Conservation (phyloP, 306 rosid genomes). For the Cicer cuneatum region DNA sequence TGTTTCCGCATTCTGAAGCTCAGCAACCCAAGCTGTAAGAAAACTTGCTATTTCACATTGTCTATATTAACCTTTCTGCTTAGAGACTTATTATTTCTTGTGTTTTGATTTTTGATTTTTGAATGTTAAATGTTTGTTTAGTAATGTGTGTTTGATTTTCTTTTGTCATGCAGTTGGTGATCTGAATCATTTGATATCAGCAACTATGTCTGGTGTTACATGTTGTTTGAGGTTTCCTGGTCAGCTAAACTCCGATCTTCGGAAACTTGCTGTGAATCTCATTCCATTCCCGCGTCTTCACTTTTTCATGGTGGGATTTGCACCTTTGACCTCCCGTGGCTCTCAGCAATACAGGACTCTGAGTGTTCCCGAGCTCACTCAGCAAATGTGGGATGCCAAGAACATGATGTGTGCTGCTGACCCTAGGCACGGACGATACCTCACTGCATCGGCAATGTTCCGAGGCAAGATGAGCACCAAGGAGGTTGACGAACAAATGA, state of each 20-base stretch:
- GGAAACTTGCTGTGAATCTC: constrained; percentile 31
- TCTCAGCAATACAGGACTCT: constrained; percentile 26
- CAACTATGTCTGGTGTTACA: constrained; percentile 26
- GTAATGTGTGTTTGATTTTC: background rate
- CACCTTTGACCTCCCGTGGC: constrained; percentile 20
- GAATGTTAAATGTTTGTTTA: background rate
- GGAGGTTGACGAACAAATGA: constrained; percentile 23
- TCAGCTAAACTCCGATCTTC: constrained; percentile 18
- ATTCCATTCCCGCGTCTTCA: constrained; percentile 30
- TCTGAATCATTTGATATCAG: constrained; percentile 17
- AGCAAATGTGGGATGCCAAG: constrained; percentile 32
- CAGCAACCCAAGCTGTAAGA: constrained; percentile 41
- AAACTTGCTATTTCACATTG: background rate
- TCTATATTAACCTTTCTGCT: background rate
- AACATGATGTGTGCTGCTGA: constrained; percentile 34
- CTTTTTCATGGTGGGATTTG: constrained; percentile 28
- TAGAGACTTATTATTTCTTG: background rate
- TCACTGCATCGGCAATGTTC: constrained; percentile 11
- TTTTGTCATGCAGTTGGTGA: background rate
- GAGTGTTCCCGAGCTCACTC: constrained; percentile 17
- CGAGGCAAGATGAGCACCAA: constrained; percentile 21
- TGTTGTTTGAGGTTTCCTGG: constrained; percentile 33
- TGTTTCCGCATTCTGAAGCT: constrained; percentile 15
- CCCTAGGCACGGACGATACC: constrained; percentile 24
- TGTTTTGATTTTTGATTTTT: background rate